These are phyloP conservation scores for Penicillium ochrochloron DNA, from an alignment of 495 filamentous ascomycete species.

Conservation along the genomic window DNA sequence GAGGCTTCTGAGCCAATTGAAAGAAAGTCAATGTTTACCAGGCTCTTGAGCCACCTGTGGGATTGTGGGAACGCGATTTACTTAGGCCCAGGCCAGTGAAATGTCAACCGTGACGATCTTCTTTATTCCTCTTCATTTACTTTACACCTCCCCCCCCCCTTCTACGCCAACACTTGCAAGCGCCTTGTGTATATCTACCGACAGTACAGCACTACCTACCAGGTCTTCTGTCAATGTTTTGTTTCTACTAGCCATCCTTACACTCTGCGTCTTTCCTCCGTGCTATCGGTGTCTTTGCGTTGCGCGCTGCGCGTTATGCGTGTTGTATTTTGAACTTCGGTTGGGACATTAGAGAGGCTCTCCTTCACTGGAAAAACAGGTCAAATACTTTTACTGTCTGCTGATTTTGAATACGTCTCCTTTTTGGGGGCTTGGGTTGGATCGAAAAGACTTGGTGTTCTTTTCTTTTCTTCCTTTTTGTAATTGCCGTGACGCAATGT, in stretches of 20 bases:
- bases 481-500: constrained; percentile 8
- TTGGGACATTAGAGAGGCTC: constrained; percentile 41
- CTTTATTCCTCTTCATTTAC: constrained; percentile 13
- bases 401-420: not conserved
- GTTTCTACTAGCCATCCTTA: constrained; percentile 15
- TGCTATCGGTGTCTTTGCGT: constrained; percentile 31
- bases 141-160: not conserved
- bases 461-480: constrained; percentile 27
- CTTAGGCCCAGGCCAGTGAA: constrained; percentile 5
- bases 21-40: not conserved
- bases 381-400: constrained; percentile 5
- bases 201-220: constrained; percentile 20
- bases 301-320: constrained; percentile 26
- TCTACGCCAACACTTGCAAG: constrained; percentile 16
- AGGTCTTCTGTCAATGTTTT: constrained; percentile 4
- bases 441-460: constrained; percentile 27
- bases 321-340: constrained; percentile 32
- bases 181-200: constrained; percentile 31
- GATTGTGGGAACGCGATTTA: not conserved
- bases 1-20: not conserved
- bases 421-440: constrained; percentile 7
- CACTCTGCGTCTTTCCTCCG: not conserved
- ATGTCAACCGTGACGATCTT: constrained; percentile 11
- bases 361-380: constrained; percentile 46
- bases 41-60: not conserved